Evolutionary conservation across 805 yeast species (phyloP).

Genomic region (Zygosaccharomyces gambellarensis): DNA sequence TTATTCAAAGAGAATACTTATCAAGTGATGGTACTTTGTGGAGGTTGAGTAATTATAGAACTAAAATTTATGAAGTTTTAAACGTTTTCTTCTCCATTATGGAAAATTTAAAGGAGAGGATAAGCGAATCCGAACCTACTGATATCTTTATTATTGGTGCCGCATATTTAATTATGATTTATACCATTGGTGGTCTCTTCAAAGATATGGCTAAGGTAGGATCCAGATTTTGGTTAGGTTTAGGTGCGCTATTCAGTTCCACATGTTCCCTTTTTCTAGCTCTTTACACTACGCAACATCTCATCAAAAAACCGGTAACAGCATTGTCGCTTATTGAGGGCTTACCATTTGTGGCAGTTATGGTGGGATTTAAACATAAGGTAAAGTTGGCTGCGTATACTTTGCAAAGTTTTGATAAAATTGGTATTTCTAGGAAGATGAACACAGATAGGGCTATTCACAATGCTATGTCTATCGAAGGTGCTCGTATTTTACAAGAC

Average conservation of each 20-base stretch:
- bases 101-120: constrained; percentile 38
- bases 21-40: constrained; percentile 48
- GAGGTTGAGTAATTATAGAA: constrained; percentile 52
- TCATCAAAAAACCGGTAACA: constrained; percentile 59
- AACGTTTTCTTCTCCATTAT: constrained; percentile 44
- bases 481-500: constrained; percentile 54
- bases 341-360: constrained; percentile 85
- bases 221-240: constrained; percentile 81
- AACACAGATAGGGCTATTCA: constrained; percentile 30
- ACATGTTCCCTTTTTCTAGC: constrained; percentile 82
- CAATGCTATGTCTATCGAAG: constrained; percentile 36
- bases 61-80: constrained; percentile 52
- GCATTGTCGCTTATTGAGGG: constrained; percentile 80
- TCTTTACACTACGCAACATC: constrained; percentile 52
- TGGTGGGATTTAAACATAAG: constrained; percentile 87
- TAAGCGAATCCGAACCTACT: constrained; percentile 74
- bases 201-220: constrained; percentile 71
- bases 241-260: constrained; percentile 71
- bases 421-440: constrained; percentile 32
- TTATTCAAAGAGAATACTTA: constrained; percentile 17
- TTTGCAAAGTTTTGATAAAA: constrained; percentile 35
- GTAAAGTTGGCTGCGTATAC: constrained; percentile 63
- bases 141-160: constrained; percentile 73
- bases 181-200: constrained; percentile 70
- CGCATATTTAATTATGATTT: constrained; percentile 85